phyloP scores from a whole-genome alignment of 2,329 filamentous ascomycete species.

The Erysiphe pulchra region DNA sequence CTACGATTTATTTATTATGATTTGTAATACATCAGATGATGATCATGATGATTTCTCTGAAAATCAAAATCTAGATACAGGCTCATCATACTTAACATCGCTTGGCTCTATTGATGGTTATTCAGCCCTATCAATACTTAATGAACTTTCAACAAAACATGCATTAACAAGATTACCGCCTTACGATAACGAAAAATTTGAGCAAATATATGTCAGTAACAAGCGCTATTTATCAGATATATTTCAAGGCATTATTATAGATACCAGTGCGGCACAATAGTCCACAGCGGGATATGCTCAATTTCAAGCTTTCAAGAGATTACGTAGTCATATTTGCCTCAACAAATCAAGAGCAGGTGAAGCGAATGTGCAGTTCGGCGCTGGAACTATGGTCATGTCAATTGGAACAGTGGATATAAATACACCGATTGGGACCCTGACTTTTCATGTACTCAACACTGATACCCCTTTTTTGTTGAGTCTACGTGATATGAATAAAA shows the following conservation, averaged over 20 bases:
- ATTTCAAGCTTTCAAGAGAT: background rate
- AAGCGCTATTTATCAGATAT: background rate
- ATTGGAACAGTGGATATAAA: too few species aligned
- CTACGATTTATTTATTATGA: background rate
- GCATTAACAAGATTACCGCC: background rate
- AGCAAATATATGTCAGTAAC: background rate
- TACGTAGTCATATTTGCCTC: background rate
- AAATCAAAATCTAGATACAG: background rate
- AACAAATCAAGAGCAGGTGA: background rate
- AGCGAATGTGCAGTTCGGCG: background rate
- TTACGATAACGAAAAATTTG: background rate
- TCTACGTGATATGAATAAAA: too few species aligned
- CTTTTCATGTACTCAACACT: too few species aligned
- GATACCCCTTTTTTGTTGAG: too few species aligned
- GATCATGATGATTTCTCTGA: background rate
- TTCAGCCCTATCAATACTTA: background rate
- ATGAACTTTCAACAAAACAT: background rate
- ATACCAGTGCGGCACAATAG: background rate
- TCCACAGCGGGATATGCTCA: conserved; percentile 1
- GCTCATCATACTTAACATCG: background rate
- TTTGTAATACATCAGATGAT: background rate
- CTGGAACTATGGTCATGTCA: too few species aligned
- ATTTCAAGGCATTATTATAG: conserved; percentile 1
- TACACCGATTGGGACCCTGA: too few species aligned
- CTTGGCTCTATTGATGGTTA: background rate